Evolutionary conservation across 129 eudicot species (phyloP), one percentile per base, ranked within the genome.

Genomic region (Saposhnikovia divaricata): DNA sequence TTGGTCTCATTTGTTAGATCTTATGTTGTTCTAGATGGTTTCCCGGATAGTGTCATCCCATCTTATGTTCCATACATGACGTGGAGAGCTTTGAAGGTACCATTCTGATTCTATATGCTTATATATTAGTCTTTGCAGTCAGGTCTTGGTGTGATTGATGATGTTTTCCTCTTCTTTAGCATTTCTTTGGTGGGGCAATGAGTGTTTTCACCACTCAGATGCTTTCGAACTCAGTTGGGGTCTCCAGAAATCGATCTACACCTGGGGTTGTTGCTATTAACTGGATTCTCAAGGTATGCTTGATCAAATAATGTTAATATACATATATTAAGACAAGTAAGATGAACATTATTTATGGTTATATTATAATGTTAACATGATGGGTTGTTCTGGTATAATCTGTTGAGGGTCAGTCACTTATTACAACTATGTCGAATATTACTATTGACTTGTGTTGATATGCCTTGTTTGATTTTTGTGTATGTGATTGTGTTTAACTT

Each of bases 171-270:
- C 38, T 59, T 44, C 63, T 87, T 78, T 83, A 95, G 99, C 96
- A 95, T 90, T 90, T 95, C 81, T 95, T 95, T 84, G 99, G 99
- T 63, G 99, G 99, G 78, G 99, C 99, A 38, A 95, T 95, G 97
- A 91, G 99, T 21, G 97, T 95, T 63, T 95, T 95, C 73, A 95
- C 99, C 12, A 95, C 97, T 38, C 97, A 95, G 76, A 86, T 97
- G 48, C 93, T 95, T 86, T 80, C 92, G 66, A 89, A 84, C 80
- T 95, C 99, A 72, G 91, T 95, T 66, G 99, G 99, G 86, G 94
- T 92, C 61, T 92, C 97, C 75, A 86, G 85, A 86, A 89, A 85
- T 82, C 89, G 74, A 69, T 83, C 90, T 77, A 80, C 91, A 69
- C 89, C 97, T 72, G 97, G 96, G 77, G 97, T 96, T 78, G 97